Evolutionary conservation across 148 eudicot species (phyloP), one percentile per base, ranked within the genome.

Genomic region (Amaranthus palmeri): DNA sequence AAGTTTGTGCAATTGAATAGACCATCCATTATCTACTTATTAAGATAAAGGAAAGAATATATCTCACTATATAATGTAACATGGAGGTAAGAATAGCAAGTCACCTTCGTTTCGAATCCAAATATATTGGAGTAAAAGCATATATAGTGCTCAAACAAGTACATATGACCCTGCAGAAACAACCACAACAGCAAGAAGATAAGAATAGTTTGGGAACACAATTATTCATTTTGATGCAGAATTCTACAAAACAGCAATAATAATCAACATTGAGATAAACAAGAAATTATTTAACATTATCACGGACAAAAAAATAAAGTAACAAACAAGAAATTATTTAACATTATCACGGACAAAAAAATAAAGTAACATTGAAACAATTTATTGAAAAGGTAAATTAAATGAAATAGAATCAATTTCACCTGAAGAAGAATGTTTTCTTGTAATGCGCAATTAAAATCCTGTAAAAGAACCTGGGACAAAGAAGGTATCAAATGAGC

Each of bases 21-120:
- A 45, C 12, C 11, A 46, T 65, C 15, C 10, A 10, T 9, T 68
- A 36, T 46, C 11, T 68, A 59, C 56, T 10, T 25, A 61, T 8
- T 25, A 10, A 43, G 10, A 45, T 60, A 36, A 76, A 60, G 83
- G 12, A 50, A 65, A 3, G 9, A 25, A 69, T 4, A 4, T 51
- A 69, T 41, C 36, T 25, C 61, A 77, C 7, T 49, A 71, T 43
- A 44, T 43, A 46, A 45, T 15, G 0, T 17, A 58, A 7, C 45
- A 56, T 18, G 12, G 10, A n/a, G 60, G 47, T 48, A 43, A 55
- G 55, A 14, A 51, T n/a, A 61, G 36, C 41, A 40, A 14, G 44
- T 69, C 58, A 95, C 99, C 99, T 95, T 95, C 43, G 99, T 90
- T 86, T 95, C 99, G 83, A 90, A 95, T 80, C 99, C 97, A 85